These are phyloP conservation scores for Colletotrichum euphorbiae DNA, from an alignment of 2,329 filamentous ascomycete genomes.

Conservation along the genomic window DNA sequence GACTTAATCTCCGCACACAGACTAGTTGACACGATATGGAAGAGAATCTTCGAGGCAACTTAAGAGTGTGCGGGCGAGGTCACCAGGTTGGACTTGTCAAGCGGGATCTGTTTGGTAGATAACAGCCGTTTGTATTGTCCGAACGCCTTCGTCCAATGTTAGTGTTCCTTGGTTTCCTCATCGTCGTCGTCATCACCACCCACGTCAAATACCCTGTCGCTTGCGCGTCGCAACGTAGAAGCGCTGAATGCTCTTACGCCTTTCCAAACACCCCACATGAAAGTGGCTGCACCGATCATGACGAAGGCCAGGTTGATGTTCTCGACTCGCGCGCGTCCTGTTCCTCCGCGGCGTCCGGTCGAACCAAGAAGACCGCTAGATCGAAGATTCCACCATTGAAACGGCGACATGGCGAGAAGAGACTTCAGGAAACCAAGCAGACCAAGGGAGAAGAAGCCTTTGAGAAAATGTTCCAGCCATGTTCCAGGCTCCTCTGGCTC, in stretches of 20 bases:
- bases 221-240: slow-evolving; percentile 78
- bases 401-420: slow-evolving; percentile 78
- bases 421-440: slow-evolving; percentile 87
- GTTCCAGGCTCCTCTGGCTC: slow-evolving; percentile 61
- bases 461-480: slow-evolving; percentile 88
- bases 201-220: slow-evolving; percentile 87
- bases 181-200: slow-evolving; percentile 68
- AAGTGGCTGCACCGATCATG: slow-evolving; percentile 81
- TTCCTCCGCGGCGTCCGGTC: slow-evolving; percentile 66
- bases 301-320: slow-evolving; percentile 85
- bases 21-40: slow-evolving; percentile 95
- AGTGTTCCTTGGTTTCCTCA: slow-evolving; percentile 54
- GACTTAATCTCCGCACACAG: slow-evolving; percentile 87
- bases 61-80: slow-evolving; percentile 85
- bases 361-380: slow-evolving; percentile 66
- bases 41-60: slow-evolving; percentile 86
- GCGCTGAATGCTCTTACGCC: slow-evolving; percentile 80
- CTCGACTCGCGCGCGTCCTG: slow-evolving; percentile 81
- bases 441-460: slow-evolving; percentile 91
- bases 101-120: slow-evolving; percentile 29
- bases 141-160: slow-evolving; percentile 26
- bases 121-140: slow-evolving; percentile 33
- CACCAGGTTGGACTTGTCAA: slow-evolving; percentile 27
- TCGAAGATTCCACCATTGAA: slow-evolving; percentile 81
- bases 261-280: slow-evolving; percentile 88